phyloP scores from a whole-genome alignment of 176 grass and related monocot genomes.

The Eremochloa ophiuroides region DNA sequence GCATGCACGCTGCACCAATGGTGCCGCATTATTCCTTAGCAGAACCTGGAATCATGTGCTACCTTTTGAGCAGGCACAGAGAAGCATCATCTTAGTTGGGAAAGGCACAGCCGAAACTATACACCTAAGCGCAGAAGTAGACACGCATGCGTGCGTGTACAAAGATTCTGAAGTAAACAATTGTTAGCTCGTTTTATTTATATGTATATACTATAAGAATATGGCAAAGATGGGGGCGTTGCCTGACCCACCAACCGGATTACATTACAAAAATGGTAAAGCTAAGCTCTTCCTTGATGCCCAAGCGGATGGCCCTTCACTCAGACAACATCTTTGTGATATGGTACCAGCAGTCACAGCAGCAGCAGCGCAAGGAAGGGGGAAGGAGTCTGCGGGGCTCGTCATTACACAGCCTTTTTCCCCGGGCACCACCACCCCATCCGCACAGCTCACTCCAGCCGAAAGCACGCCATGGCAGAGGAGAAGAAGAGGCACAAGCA shows the following conservation, averaged over 20 bases:
- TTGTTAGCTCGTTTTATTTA: conserved; percentile 13
- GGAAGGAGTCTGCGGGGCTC: conserved; percentile 14
- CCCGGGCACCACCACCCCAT: conserved; percentile 6
- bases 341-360: conserved; percentile 36
- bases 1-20: not conserved
- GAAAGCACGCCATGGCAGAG: conserved; percentile 46
- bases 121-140: conserved; percentile 19
- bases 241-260: conserved; percentile 7
- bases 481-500: conserved; percentile 55
- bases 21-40: conserved; percentile 18
- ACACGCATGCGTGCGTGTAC: conserved; percentile 23
- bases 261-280: conserved; percentile 37
- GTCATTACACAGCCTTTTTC: conserved; percentile 50
- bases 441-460: conserved; percentile 41
- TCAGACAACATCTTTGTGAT: conserved; percentile 32
- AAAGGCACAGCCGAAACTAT: conserved; percentile 10
- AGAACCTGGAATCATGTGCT: conserved; percentile 25
- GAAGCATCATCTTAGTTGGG: conserved; percentile 20
- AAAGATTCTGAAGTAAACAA: conserved; percentile 15
- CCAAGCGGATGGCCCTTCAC: conserved; percentile 39
- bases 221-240: not conserved
- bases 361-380: not conserved
- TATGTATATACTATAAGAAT: not conserved
- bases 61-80: conserved; percentile 28
- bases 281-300: conserved; percentile 37